phyloP scores from a whole-genome alignment of 2,329 filamentous ascomycete genomes.

The Zymoseptoria brevis region DNA sequence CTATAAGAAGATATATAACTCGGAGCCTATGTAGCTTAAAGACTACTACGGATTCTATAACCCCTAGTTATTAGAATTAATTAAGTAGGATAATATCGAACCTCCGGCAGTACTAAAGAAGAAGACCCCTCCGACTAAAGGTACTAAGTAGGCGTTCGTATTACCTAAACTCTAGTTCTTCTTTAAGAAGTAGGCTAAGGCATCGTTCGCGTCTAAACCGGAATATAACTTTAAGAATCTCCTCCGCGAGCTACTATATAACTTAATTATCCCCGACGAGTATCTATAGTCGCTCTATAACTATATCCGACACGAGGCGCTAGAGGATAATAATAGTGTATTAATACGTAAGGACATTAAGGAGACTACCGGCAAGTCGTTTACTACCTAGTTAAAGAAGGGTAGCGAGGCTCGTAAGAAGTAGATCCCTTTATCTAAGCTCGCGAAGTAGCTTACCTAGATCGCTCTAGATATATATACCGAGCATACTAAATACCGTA shows the following conservation, averaged over 20 bases:
- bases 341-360: not conserved
- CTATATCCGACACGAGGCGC: not conserved
- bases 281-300: not conserved
- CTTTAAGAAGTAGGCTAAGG: not conserved
- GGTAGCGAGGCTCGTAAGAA: not conserved
- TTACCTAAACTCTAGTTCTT: not conserved
- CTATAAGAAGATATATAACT: not conserved
- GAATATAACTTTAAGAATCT: not conserved
- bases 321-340: not conserved
- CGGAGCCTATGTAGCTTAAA: not conserved
- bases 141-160: not conserved
- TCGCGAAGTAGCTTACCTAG: not conserved
- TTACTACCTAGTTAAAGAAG: not conserved
- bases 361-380: not conserved
- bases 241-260: not conserved
- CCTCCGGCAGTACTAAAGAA: not conserved
- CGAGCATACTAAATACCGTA: not conserved
- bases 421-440: not conserved
- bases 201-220: not conserved
- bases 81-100: not conserved
- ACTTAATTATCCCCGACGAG: not conserved
- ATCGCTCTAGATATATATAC: not conserved
- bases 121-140: not conserved
- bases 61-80: not conserved
- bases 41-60: not conserved